These are phyloP conservation scores for Leccinum incarnatum DNA, from an alignment of 768 basidiomycete species.

Conservation along the genomic window DNA sequence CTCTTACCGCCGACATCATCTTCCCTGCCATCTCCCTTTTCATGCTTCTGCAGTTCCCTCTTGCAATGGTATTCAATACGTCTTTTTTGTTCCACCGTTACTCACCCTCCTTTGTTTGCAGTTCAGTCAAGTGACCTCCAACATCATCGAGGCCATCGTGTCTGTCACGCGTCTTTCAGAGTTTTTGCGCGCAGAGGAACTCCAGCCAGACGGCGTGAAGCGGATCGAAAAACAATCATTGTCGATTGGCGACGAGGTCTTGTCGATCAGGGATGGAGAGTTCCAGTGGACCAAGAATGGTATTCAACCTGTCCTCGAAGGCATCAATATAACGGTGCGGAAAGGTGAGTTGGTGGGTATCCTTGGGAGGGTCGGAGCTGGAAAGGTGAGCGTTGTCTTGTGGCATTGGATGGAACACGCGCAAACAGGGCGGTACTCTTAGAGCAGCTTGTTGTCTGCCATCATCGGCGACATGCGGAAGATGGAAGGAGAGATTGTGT, in stretches of 20 bases:
- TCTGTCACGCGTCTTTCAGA: conserved; percentile 74
- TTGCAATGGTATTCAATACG: conserved; percentile 62
- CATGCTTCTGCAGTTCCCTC: conserved; percentile 82
- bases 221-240: conserved; percentile 43
- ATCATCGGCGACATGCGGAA: conserved; percentile 87
- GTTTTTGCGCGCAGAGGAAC: conserved; percentile 76
- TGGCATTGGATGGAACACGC: not conserved
- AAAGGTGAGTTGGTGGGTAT: conserved; percentile 87
- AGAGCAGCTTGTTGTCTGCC: conserved; percentile 75
- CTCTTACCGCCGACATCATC: conserved; percentile 86
- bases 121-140: conserved; percentile 72
- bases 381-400: conserved; percentile 56
- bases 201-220: conserved; percentile 75
- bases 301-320: conserved; percentile 64
- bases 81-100: not conserved
- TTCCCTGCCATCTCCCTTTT: conserved; percentile 95
- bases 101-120: conserved; percentile 24
- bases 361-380: conserved; percentile 86
- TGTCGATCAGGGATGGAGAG: conserved; percentile 72
- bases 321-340: conserved; percentile 67
- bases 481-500: conserved; percentile 63
- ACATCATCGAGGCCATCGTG: conserved; percentile 83
- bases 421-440: not conserved
- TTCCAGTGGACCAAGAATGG: conserved; percentile 72
- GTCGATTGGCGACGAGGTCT: conserved; percentile 60